These are phyloP conservation scores for Delonix regia DNA, from an alignment of 306 rosid genomes.

Conservation along the genomic window DNA sequence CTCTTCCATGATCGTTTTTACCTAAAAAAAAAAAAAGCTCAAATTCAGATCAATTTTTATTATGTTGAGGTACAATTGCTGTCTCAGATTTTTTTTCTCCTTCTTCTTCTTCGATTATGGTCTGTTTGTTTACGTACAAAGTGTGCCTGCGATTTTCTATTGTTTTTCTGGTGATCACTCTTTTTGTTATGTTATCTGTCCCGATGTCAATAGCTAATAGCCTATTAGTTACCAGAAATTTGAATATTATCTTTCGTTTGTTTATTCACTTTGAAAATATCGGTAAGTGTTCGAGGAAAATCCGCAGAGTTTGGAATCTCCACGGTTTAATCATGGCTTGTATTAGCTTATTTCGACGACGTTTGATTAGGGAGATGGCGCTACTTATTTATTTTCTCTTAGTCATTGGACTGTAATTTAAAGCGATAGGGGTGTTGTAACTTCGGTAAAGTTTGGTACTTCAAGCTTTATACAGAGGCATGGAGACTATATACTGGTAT, in stretches of 20 bases:
- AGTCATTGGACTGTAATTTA: not conserved
- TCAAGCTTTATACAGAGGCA: not conserved
- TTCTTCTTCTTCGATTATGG: not conserved
- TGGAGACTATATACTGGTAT: not conserved
- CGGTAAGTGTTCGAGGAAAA: not conserved
- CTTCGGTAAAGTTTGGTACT: not conserved
- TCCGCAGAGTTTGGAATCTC: not conserved
- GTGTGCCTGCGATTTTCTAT: not conserved
- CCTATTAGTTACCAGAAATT: not conserved
- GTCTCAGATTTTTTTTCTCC: not conserved
- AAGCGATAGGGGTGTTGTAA: not conserved
- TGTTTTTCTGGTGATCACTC: not conserved
- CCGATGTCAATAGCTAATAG: not conserved
- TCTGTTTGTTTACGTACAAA: not conserved
- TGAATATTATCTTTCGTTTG: not conserved
- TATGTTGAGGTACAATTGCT: slow-evolving; percentile 6
- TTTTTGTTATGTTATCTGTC: not conserved
- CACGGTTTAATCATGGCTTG: not conserved
- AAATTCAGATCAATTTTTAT: not conserved
- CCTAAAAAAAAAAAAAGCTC: not conserved
- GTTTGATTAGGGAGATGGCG: not conserved
- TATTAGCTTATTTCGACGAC: not conserved
- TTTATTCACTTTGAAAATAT: not conserved
- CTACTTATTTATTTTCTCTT: not conserved
- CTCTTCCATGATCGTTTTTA: not conserved